These are phyloP conservation scores for Akanthomyces uredinophilus DNA, from an alignment of 2,329 filamentous ascomycete genomes.

Conservation along the genomic window DNA sequence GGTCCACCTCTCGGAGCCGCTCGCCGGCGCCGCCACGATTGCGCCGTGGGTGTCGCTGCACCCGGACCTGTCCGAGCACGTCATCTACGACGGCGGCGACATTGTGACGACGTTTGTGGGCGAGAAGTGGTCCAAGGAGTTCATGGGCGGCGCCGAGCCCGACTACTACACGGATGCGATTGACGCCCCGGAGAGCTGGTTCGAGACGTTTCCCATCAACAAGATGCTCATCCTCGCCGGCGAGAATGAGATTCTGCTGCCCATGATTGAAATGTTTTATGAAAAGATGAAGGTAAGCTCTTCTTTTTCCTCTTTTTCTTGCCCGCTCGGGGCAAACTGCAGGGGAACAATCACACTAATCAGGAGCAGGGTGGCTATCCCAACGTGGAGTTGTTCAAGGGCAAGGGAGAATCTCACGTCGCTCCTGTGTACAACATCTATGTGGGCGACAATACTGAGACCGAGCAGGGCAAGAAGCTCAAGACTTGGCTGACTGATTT, in stretches of 20 bases:
- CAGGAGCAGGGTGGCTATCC: conserved; percentile 16
- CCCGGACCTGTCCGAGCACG: conserved; percentile 10
- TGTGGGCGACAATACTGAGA: conserved; percentile 19
- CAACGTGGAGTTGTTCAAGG: conserved; percentile 19
- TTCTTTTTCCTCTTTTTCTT: not conserved
- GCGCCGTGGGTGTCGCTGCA: conserved; percentile 20
- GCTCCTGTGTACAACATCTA: conserved; percentile 21
- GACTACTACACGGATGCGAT: conserved; percentile 20
- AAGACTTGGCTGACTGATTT: conserved; percentile 20
- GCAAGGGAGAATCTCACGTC: conserved; percentile 20
- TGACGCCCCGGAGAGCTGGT: conserved; percentile 19
- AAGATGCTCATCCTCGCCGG: conserved; percentile 19
- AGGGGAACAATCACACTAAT: not conserved
- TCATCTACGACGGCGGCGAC: conserved; percentile 19
- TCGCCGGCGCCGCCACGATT: conserved; percentile 17
- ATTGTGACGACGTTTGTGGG: conserved; percentile 17
- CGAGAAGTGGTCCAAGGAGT: conserved; percentile 15
- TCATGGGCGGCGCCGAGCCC: conserved; percentile 13
- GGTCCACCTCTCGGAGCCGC: conserved; percentile 16
- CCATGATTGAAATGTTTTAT: conserved; percentile 17
- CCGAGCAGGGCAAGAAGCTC: conserved; percentile 20
- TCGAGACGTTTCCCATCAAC: conserved; percentile 18
- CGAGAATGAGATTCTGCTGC: conserved; percentile 19
- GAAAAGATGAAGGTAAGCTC: conserved; percentile 19
- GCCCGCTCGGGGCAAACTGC: not conserved